Base-by-base conservation (phyloP, 78 protist genomes). In the Dictyostelium purpureum region DNA sequence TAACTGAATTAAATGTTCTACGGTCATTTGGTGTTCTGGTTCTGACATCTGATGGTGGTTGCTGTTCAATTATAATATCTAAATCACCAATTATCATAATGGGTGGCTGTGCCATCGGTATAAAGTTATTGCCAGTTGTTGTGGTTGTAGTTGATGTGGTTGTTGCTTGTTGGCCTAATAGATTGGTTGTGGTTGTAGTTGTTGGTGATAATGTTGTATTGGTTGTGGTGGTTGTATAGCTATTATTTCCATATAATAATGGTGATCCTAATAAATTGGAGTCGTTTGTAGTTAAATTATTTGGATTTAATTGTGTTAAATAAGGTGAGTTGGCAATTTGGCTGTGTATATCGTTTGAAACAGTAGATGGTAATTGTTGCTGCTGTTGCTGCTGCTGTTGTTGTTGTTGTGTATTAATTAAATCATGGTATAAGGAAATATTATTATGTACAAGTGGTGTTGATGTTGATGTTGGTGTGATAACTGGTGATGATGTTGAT, bases 1-100 rank as follows among this genome's bases (percentile, higher is more conserved):
- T 83, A 2, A 71, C 90, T 9, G 79, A 47, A 42, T 71, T 83
- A 31, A 83, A 83, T 24, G 80, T 71, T 83, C 90, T 67, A 43
- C 80, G 67, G 56, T 83, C 90, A 57, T 83, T 83, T 56, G 90
- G 90, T 37, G 90, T 83, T 38, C 90, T 51, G 4, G 90, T 83
- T 42, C 90, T 51, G 18, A 83, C 90, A 71, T 83, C 90, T 12
- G 80, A 70, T 28, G 90, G 90, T 70, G 90, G 90, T 71, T 83
- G 90, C 71, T 83, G 90, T 71, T 83, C 90, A 4, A 83, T 71
- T 19, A 67, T 57, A 31, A 83, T 71, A 56, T 71, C 80, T 2
- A 83, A 57, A 0, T 83, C 90, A 6, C 90, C 90, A 56, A 35
- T 33, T 24, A 49, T 69, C 7, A 12, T 14, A 33, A 70, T 28